A percentile compares a stretch with the other conserved stretches of the same genome.
Conservation (phyloP, 345 rosid genomes). For the Citrus australasica region DNA sequence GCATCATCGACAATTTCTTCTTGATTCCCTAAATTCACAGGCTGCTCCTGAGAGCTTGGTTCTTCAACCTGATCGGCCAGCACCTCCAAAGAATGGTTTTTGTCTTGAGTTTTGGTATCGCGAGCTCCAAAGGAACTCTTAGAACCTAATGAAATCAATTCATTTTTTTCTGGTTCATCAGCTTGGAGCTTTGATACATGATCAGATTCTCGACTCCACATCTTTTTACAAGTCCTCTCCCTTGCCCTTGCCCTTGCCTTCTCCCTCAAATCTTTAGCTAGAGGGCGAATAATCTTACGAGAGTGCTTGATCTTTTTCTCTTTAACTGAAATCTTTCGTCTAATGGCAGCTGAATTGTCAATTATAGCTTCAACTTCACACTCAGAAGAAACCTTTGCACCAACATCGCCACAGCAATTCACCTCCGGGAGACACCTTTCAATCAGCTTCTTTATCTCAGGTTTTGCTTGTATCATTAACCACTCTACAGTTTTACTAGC, state of each 20-base stretch:
- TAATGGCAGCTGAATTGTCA: slow-evolving; percentile 7
- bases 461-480: slow-evolving; percentile 58
- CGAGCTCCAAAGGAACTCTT: slow-evolving; percentile 17
- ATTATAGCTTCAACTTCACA: slow-evolving; percentile 38
- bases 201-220: slow-evolving; percentile 13
- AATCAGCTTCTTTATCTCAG: slow-evolving; percentile 50
- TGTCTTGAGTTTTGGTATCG: slow-evolving; percentile 3
- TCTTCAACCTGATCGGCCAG: slow-evolving; percentile 11
- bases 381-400: slow-evolving; percentile 34
- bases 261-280: slow-evolving; percentile 45
- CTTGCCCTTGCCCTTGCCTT: slow-evolving; percentile 75
- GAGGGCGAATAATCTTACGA: slow-evolving; percentile 27
- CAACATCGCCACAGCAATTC: slow-evolving; percentile 8
- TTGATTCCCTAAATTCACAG: slow-evolving; percentile 1
- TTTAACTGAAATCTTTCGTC: slow-evolving; percentile 15
- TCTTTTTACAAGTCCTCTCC: slow-evolving; percentile 54
- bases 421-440: slow-evolving; percentile 10
- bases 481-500: slow-evolving; percentile 86
- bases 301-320: slow-evolving; percentile 28
- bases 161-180: background rate
- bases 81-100: slow-evolving; percentile 1
- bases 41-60: slow-evolving; percentile 1
- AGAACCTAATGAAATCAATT: slow-evolving; percentile 18
- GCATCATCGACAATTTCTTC: slow-evolving; percentile 26
- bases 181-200: slow-evolving; percentile 10